Base-by-base conservation (phyloP, 371 early-diverging fungal species). In the Syncephalastrum sp. region DNA sequence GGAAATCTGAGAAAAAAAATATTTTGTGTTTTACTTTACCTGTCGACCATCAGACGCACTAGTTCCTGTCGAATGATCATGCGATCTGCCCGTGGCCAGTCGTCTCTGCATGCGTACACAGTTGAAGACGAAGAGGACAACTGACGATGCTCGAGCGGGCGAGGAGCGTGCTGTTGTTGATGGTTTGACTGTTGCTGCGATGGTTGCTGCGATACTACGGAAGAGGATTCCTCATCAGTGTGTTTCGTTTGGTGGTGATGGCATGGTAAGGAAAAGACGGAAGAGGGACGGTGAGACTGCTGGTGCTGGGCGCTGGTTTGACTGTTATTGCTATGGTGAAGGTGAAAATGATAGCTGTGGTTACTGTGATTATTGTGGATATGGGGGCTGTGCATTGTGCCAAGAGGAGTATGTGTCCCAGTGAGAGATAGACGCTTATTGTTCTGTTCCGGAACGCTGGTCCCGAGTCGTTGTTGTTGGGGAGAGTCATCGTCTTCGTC, bases 31-130 rank as follows among this genome's bases (percentile, higher is more conserved):
- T 33, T 33, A 33, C 41, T 27, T 59, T 57, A 57, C 57, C 65
- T 60, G 57, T 65, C 65, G 24, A 65, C 38, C 25, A 60, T 57
- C n/a, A 65, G 47, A 12, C 60, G 60, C 42, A 65, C 47, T 19
- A 65, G 47, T 42, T 65, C 65, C 29, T 65, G 65, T 12, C 65
- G 56, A 16, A 65, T 52, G 46, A 58, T 58, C 58, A 58, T 58
- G 52, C 58, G 58, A 51, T 58, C 58, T 27, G 58, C 52, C 41
- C 58, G 58, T 52, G 58, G 58, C 58, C 58, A 58, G 42, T 50
- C 50, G 47, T 55, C 56, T 41, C 47, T 55, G 47, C 50, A 17
- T 33, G 38, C 38, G 38, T 33, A 33, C 2, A 33, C 38, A 33
- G 38, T 8, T 33, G 38, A 33, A 33, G 38, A 33, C 38, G 38